A percentile compares a stretch with the other conserved stretches of the same genome.
phyloP scores from a whole-genome alignment of 306 rosid species.

The Hippophae gyantsensis region DNA sequence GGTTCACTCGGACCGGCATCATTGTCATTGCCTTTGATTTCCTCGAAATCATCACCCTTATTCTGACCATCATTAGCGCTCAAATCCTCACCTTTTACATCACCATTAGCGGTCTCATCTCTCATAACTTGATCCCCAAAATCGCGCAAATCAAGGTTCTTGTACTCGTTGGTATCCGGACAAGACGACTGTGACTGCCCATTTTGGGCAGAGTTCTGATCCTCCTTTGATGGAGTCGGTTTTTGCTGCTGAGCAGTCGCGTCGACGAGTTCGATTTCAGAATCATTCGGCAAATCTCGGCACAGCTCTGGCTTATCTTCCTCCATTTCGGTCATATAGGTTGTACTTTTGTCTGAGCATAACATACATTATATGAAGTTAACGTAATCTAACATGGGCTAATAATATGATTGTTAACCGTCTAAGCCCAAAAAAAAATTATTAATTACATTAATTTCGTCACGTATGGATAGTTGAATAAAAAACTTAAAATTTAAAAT shows the following conservation, averaged over 20 bases:
- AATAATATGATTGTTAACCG: too few species aligned
- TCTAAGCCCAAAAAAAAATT: too few species aligned
- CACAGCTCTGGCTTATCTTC: constrained; percentile 20
- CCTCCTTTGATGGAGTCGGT: constrained; percentile 10
- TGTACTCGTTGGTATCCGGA: neutral
- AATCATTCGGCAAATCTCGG: constrained; percentile 19
- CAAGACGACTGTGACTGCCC: constrained; percentile 15
- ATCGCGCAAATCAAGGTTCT: constrained; percentile 8
- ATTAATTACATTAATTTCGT: too few species aligned
- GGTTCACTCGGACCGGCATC: neutral
- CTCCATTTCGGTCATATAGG: constrained; percentile 23
- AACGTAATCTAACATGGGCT: too few species aligned
- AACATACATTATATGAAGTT: too few species aligned
- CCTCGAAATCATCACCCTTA: constrained; percentile 21
- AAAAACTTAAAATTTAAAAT: too few species aligned
- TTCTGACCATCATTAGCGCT: constrained; percentile 19
- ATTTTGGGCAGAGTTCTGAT: constrained; percentile 11
- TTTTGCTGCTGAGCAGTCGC: constrained; percentile 7
- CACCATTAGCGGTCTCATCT: neutral
- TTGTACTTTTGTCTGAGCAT: neutral
- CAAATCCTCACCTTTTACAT: neutral
- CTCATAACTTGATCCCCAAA: neutral
- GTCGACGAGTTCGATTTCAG: constrained; percentile 24
- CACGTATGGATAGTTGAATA: too few species aligned
- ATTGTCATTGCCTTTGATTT: neutral